Base-by-base conservation (phyloP, 805 yeast species). In the Metschnikowia santaceciliae region DNA sequence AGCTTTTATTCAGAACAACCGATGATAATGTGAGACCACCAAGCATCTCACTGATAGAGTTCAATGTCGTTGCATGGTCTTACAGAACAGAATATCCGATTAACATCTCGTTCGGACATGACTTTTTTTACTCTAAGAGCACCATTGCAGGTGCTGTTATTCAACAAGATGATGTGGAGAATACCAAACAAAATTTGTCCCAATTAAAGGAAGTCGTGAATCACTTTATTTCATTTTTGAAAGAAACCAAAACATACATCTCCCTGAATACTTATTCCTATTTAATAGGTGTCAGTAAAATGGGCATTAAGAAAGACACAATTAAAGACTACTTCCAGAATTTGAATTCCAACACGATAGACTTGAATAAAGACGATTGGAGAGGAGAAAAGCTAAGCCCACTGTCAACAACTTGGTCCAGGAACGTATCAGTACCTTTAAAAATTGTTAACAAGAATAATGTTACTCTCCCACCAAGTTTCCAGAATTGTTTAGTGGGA, bases 401-500 rank as follows among this genome's bases (percentile, higher is more conserved):
- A 17, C 57, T 61, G 42, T 63, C 73, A 66, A 56, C 63, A 46
- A 53, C 60, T 52, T 61, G 72, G 74, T 32, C 51, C 1, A 67
- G 69, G 57, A 36, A 67, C 49, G 38, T 82, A 3, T 61, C 61
- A 1, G 59, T 81, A 3, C 79, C 80, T 17, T 57, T 82, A 47
- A 65, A 68, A 33, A 64, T 76, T 19, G 56, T 65, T 32, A 72
- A 75, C 42, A 76, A 77, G 48, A 70, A 77, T 36, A 67, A 67
- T 44, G 74, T 78, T 44, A 81, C 83, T 1, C 62, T 85, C 49
- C 62, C 81, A 15, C 90, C 90, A 1, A 76, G 76, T 49, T 84
- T 84, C 63, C 88, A 84, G 57, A 77, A 76, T 46, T 85, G 90
- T 64, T 65, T 80, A 49, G 70, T 83, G n/a, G 77, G 84, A 3